Percentiles rank a stretch among this genome's conserved stretches.
phyloP scores from a whole-genome alignment of 495 filamentous ascomycete species.

The Chaetomium cochliodes region DNA sequence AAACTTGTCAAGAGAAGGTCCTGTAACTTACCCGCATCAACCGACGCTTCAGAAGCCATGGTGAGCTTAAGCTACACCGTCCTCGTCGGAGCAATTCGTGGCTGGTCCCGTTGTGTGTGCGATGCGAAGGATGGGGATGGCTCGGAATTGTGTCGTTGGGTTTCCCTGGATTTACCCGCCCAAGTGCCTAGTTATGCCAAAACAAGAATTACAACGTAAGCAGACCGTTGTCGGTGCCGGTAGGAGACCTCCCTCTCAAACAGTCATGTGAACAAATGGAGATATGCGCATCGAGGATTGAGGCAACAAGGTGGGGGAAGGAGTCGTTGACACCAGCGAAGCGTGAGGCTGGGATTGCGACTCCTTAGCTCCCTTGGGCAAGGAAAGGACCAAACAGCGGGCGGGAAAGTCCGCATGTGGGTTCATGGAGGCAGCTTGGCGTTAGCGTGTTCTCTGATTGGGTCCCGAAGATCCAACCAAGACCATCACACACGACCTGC shows the following conservation, averaged over 20 bases:
- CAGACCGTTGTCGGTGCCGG: neutral
- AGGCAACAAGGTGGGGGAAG: conserved; percentile 6
- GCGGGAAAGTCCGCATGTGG: conserved; percentile 24
- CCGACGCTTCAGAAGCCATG: conserved; percentile 36
- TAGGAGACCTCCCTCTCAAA: neutral
- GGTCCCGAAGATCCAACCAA: conserved; percentile 17
- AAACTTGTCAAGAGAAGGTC: neutral
- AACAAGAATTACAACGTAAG: neutral
- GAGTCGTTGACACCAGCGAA: neutral
- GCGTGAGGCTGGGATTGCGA: conserved; percentile 31
- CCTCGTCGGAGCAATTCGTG: neutral
- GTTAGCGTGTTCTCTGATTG: conserved; percentile 17
- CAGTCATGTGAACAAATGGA: conserved; percentile 8
- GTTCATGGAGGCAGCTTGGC: conserved; percentile 20
- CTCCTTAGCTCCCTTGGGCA: conserved; percentile 22
- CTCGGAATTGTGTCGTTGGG: conserved; percentile 1
- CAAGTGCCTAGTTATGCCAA: neutral
- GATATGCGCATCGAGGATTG: conserved; percentile 5
- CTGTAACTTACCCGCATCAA: conserved; percentile 31
- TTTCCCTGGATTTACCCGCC: neutral
- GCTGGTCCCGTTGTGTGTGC: neutral
- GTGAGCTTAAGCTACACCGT: conserved; percentile 23
- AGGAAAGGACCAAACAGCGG: conserved; percentile 19
- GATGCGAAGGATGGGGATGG: neutral
- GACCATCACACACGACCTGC: neutral